Conservation (phyloP, 192 early-diverging fungal species). For the Mycoemilia scoparia region DNA sequence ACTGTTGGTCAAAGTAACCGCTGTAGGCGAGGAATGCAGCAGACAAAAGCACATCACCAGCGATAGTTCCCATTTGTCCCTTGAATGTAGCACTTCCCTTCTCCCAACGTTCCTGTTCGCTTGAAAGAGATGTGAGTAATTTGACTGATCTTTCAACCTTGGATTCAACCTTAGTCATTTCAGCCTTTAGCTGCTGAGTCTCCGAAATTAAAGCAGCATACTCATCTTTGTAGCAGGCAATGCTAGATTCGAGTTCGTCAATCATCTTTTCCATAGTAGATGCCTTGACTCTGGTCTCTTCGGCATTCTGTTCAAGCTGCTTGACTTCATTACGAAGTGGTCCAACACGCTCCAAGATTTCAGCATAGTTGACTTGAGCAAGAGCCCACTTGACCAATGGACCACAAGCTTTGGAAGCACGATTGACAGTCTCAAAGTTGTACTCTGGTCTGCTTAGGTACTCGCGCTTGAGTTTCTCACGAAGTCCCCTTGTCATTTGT, state of each 20-base stretch:
- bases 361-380: slow-evolving; percentile 85
- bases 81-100: slow-evolving; percentile 76
- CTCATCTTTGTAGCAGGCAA: slow-evolving; percentile 88
- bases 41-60: slow-evolving; percentile 86
- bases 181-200: slow-evolving; percentile 69
- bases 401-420: slow-evolving; percentile 95
- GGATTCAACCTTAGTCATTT: slow-evolving; percentile 82
- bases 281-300: slow-evolving; percentile 49
- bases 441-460: slow-evolving; percentile 74
- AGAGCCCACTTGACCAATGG: slow-evolving; percentile 95
- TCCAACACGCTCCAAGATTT: slow-evolving; percentile 86
- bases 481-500: slow-evolving; percentile 52
- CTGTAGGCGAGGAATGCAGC: slow-evolving; percentile 93
- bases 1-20: slow-evolving; percentile 95
- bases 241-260: slow-evolving; percentile 63
- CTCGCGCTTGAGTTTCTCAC: slow-evolving; percentile 59
- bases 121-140: slow-evolving; percentile 71
- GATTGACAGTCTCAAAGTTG: slow-evolving; percentile 91
- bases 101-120: slow-evolving; percentile 89
- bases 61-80: slow-evolving; percentile 91
- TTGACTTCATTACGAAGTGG: slow-evolving; percentile 87
- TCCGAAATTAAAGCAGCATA: slow-evolving; percentile 93
- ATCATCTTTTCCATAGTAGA: slow-evolving; percentile 62
- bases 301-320: slow-evolving; percentile 60
- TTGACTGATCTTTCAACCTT: slow-evolving; percentile 84